A percentile compares a stretch with the other conserved stretches of the same genome.
Conservation (phyloP, 805 yeast species). For the Yarrowia yakushimensis region DNA sequence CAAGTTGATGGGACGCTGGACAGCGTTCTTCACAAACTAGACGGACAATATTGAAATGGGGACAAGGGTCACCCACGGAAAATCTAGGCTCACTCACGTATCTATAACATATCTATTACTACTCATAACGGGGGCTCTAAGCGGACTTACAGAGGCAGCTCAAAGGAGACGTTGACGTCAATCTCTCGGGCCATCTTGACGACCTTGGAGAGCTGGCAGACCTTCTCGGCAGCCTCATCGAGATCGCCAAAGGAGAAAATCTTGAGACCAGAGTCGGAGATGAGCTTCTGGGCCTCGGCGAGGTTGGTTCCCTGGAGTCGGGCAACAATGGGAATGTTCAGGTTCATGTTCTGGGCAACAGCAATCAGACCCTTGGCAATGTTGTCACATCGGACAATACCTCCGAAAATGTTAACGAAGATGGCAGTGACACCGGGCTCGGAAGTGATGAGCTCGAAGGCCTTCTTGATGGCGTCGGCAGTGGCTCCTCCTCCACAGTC, state of each 20-base stretch:
- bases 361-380: slow-evolving; percentile 97
- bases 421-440: slow-evolving; percentile 90
- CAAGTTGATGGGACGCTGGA: too few species aligned
- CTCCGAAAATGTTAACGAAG: slow-evolving; percentile 98
- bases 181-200: slow-evolving; percentile 48
- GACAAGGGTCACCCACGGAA: too few species aligned
- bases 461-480: slow-evolving; percentile 95
- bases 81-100: background rate
- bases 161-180: slow-evolving; percentile 50
- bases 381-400: slow-evolving; percentile 98
- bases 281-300: slow-evolving; percentile 81
- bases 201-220: slow-evolving; percentile 65
- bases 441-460: slow-evolving; percentile 86
- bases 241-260: slow-evolving; percentile 87
- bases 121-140: background rate
- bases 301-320: slow-evolving; percentile 98
- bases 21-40: too few species aligned
- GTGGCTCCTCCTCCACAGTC: slow-evolving; percentile 99
- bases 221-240: slow-evolving; percentile 96
- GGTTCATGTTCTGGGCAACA: slow-evolving; percentile 86
- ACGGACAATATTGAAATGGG: too few species aligned
- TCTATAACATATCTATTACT: slow-evolving; percentile 23
- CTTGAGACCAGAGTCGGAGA: slow-evolving; percentile 84
- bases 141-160: slow-evolving; percentile 43
- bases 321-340: slow-evolving; percentile 92